Conservation (phyloP, 2,329 filamentous ascomycete genomes). For the Colletotrichum cereale region DNA sequence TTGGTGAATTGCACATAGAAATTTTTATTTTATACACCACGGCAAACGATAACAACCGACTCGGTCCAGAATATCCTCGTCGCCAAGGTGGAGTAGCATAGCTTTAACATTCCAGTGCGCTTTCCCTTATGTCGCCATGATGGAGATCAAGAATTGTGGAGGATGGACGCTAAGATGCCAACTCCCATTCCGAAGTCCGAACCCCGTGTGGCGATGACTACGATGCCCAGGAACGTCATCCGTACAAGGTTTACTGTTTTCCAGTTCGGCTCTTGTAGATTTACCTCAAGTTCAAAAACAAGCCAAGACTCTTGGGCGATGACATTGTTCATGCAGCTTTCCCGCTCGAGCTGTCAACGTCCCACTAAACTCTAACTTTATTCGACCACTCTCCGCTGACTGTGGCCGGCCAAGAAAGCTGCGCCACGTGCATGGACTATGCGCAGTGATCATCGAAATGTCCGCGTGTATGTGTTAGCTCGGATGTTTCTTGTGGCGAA, state of each 20-base stretch:
- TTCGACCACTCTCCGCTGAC: neutral
- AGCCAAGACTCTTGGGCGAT: neutral
- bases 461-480: neutral
- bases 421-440: neutral
- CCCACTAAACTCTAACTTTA: neutral
- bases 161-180: slow-evolving; percentile 3
- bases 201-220: neutral
- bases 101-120: neutral
- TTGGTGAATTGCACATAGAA: too few relatives aligned
- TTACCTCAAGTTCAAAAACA: neutral
- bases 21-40: neutral
- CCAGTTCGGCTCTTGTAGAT: too few relatives aligned
- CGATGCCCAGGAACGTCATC: too few relatives aligned
- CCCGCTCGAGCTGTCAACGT: neutral
- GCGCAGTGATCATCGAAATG: neutral
- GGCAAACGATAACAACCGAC: neutral
- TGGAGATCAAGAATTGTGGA: neutral
- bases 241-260: neutral
- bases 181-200: neutral
- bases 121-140: slow-evolving; percentile 7
- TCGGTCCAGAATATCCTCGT: neutral
- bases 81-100: neutral
- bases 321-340: neutral
- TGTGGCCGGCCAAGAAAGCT: neutral
- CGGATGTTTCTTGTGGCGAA: neutral